These are phyloP conservation scores for Monosporascus sp. DNA, from an alignment of 2,329 filamentous ascomycete species.

Conservation along the genomic window DNA sequence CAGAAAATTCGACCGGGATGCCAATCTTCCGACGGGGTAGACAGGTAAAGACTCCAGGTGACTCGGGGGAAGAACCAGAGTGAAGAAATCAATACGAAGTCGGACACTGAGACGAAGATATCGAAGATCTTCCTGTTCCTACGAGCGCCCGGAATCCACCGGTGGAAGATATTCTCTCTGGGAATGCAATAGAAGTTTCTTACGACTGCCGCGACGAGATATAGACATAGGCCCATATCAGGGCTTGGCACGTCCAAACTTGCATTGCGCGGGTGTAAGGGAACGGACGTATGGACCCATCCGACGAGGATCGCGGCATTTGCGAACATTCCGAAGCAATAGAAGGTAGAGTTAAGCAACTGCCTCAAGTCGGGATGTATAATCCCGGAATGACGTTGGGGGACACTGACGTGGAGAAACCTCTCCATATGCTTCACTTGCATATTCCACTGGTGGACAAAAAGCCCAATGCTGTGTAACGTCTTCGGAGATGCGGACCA, in stretches of 20 bases:
- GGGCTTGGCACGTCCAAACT: slow-evolving; percentile 12
- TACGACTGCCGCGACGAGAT: slow-evolving; percentile 2
- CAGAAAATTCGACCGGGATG: too few relatives aligned
- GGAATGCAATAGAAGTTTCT: slow-evolving; percentile 8
- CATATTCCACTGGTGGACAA: slow-evolving; percentile 15
- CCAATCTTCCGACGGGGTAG: too few relatives aligned
- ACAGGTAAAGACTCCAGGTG: too few relatives aligned
- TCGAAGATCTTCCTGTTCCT: too few relatives aligned
- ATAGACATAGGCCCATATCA: slow-evolving; percentile 7
- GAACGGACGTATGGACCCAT: slow-evolving; percentile 14
- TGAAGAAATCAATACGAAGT: too few relatives aligned
- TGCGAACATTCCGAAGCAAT: slow-evolving; percentile 6
- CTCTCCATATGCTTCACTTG: neutral
- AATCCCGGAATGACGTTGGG: neutral
- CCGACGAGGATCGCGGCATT: slow-evolving; percentile 14
- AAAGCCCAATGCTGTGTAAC: neutral
- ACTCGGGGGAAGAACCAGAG: too few relatives aligned
- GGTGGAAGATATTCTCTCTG: slow-evolving; percentile 5
- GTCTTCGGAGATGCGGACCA: too few relatives aligned
- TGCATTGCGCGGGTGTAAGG: slow-evolving; percentile 7
- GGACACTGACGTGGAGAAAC: neutral
- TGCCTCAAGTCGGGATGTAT: slow-evolving; percentile 3
- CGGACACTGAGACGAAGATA: too few relatives aligned
- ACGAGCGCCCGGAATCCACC: too few relatives aligned
- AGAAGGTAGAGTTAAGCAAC: slow-evolving; percentile 12